Evolutionary conservation across 1,284 basidiomycete species (phyloP).

Genomic region (Trichosporon sp.): DNA sequence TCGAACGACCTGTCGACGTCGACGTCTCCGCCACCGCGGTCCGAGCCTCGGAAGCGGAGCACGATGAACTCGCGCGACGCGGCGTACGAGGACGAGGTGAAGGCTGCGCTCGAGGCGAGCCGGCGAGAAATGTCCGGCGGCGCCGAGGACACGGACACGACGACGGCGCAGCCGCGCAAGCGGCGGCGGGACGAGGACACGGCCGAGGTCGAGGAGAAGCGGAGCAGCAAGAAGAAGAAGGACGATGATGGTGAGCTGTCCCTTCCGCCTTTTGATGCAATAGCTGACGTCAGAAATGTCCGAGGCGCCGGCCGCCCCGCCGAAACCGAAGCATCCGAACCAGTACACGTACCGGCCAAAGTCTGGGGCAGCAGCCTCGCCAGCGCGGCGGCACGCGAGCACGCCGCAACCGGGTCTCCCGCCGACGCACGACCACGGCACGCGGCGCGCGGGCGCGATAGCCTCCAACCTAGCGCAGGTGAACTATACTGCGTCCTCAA

Average conservation of each 20-base stretch:
- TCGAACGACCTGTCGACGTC: slow-evolving; percentile 20
- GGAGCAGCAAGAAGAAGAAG: slow-evolving; percentile 32
- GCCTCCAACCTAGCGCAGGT: slow-evolving; percentile 31
- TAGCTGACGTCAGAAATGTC: slow-evolving; percentile 10
- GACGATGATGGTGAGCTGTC: slow-evolving; percentile 42
- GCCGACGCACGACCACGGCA: slow-evolving; percentile 39
- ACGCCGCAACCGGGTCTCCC: slow-evolving; percentile 27
- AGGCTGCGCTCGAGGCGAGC: slow-evolving; percentile 54
- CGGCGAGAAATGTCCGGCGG: slow-evolving; percentile 26
- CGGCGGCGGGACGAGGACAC: slow-evolving; percentile 23
- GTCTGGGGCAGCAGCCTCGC: slow-evolving; percentile 25
- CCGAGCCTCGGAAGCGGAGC: slow-evolving; percentile 66
- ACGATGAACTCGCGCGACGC: slow-evolving; percentile 98
- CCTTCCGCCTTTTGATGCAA: neutral
- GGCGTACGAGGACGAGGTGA: slow-evolving; percentile 77
- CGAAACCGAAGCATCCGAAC: slow-evolving; percentile 52
- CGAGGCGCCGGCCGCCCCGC: slow-evolving; percentile 5
- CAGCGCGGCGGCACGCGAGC: slow-evolving; percentile 16
- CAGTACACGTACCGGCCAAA: slow-evolving; percentile 58
- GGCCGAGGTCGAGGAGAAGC: slow-evolving; percentile 15
- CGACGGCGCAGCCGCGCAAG: slow-evolving; percentile 8
- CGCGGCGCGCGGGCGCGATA: slow-evolving; percentile 45
- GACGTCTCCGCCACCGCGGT: slow-evolving; percentile 10
- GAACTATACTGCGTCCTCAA: slow-evolving; percentile 27
- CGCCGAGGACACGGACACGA: slow-evolving; percentile 19